phyloP scores from a whole-genome alignment of 2,329 filamentous ascomycete genomes.

The Septoria petroselini region DNA sequence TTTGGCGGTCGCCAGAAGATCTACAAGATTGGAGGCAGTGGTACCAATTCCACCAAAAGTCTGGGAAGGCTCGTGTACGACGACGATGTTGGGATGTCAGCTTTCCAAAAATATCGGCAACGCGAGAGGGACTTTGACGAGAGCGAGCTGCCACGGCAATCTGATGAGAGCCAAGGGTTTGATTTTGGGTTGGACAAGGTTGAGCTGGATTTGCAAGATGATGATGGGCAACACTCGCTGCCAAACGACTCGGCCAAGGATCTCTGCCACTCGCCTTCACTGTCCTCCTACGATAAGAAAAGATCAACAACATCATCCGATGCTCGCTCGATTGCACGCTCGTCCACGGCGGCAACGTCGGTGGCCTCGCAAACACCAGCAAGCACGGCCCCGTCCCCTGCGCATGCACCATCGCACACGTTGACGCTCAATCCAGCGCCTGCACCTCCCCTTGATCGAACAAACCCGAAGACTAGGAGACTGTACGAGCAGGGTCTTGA shows the following conservation, averaged over 20 bases:
- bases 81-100: constrained; percentile 76
- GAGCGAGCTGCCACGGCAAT: constrained; percentile 28
- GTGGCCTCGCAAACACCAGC: constrained; percentile 65
- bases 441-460: constrained; percentile 54
- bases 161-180: constrained; percentile 35
- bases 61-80: constrained; percentile 77
- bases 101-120: constrained; percentile 73
- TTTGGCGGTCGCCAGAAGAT: constrained; percentile 96
- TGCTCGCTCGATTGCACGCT: constrained; percentile 63
- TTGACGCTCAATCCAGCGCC: constrained; percentile 30
- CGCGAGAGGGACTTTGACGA: constrained; percentile 53
- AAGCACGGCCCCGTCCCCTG: constrained; percentile 39
- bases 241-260: constrained; percentile 48
- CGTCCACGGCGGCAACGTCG: constrained; percentile 85
- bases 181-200: constrained; percentile 37
- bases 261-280: constrained; percentile 51
- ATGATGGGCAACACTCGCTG: constrained; percentile 40
- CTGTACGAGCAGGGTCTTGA: constrained; percentile 81
- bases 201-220: constrained; percentile 41
- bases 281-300: constrained; percentile 66
- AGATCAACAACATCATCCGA: constrained; percentile 84
- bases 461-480: constrained; percentile 66
- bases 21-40: constrained; percentile 69
- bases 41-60: constrained; percentile 41
- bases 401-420: constrained; percentile 52